Evolutionary conservation across 2,329 filamentous ascomycete genomes (phyloP).

Genomic region (Penicillium palitans): DNA sequence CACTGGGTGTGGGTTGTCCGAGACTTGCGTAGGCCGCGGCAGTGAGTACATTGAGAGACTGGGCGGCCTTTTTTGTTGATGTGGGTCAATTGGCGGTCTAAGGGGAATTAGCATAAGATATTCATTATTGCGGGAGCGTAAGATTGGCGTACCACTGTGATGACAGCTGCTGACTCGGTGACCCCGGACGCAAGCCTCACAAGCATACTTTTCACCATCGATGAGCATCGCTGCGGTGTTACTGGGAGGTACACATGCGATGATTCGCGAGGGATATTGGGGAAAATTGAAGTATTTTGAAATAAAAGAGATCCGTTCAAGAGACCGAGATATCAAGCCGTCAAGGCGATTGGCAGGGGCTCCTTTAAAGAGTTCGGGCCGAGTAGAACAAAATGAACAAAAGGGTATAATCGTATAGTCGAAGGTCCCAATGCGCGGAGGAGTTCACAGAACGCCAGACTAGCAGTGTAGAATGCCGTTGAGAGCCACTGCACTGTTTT

Average conservation of each 20-base stretch:
- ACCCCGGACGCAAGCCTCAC: constrained; percentile 95
- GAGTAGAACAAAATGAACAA: constrained; percentile 27
- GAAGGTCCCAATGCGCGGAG: constrained; percentile 33
- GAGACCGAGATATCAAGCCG: constrained; percentile 25
- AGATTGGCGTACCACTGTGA: constrained; percentile 73
- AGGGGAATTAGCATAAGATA: constrained; percentile 14
- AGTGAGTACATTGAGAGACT: constrained; percentile 96
- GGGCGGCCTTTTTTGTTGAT: constrained; percentile 98
- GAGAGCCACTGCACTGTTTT: constrained; percentile 5
- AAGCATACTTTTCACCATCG: constrained; percentile 96
- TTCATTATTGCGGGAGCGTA: neutral
- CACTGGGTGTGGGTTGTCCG: constrained; percentile 93
- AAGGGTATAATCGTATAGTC: constrained; percentile 36
- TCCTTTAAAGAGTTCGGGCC: constrained; percentile 28
- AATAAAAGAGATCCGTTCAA: constrained; percentile 13
- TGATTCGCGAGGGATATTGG: constrained; percentile 33
- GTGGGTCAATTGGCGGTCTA: constrained; percentile 87
- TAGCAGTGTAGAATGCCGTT: constrained; percentile 2
- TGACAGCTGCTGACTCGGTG: constrained; percentile 99
- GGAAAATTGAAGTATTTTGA: constrained; percentile 19
- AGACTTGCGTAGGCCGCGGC: constrained; percentile 92
- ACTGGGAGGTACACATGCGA: constrained; percentile 43
- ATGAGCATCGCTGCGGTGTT: constrained; percentile 65
- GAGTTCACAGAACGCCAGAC: constrained; percentile 25
- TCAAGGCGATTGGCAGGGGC: constrained; percentile 31